Base-by-base conservation (phyloP, 495 filamentous ascomycete genomes). In the Neohortaea acidophila region DNA sequence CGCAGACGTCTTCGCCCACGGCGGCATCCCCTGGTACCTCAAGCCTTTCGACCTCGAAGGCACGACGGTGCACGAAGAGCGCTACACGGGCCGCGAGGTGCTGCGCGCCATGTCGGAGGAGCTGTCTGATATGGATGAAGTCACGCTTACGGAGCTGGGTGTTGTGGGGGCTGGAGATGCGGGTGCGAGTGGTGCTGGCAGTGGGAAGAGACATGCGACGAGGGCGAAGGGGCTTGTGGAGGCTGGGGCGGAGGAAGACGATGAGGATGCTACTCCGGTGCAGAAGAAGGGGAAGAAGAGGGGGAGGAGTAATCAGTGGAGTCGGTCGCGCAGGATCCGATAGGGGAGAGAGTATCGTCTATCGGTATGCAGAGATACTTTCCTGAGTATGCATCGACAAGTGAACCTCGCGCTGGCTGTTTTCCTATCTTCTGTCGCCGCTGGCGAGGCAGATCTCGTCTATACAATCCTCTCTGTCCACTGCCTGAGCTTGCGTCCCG, bases 1-100 rank as follows among this genome's bases (percentile, higher is more conserved):
- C 58, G 21, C 61, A 64, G 35, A 64, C 64, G 21, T 64, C 73
- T 45, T 89, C 22, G 65, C 69, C 3, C 62, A 77, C 33, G 85
- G 85, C 32, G 85, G 85, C 10, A 66, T 87, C 5, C 76, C 80
- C 9, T 93, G 86, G 84, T 94, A 91, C 60, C 73, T 92, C 50
- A 66, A 84, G 44, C 70, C 73, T 9, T 87, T 89, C 51, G 73
- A 87, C 25, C 81, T 79, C 0, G 53, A 70, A 36, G 84, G 87
- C 13, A 91, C 81, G 0, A 82, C 70, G 0, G 62, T 82, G 15
- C 61, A 77, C 48, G 79, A 84, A 35, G 80, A 86, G 59, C 67
- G 76, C 39, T 85, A 80, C 73, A 75, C 73, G 3, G 84, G 79
- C 10, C 66, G 77, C 14, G 80, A 84, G 34, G 72, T 79, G 7